Base-by-base conservation (phyloP, 2,329 filamentous ascomycete genomes). In the Fusarium sp. region DNA sequence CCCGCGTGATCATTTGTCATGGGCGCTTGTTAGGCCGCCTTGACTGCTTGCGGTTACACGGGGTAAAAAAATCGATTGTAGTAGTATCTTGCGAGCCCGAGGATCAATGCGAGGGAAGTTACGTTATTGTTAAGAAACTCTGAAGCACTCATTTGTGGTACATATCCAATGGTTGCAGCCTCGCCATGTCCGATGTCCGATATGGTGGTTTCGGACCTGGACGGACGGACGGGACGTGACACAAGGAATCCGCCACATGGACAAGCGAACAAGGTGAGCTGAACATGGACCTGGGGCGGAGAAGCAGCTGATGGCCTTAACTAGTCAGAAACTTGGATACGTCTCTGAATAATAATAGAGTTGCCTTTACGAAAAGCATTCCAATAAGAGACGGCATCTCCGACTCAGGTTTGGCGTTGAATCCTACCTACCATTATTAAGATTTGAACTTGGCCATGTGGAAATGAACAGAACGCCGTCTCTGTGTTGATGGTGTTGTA, bases 241-340 rank as follows among this genome's bases (percentile, higher is more conserved):
- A 65, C 46, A 42, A 55, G 47, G 28, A 44, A 54, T 28, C 34
- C 57, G 50, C 53, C 34, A 38, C 53, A 55, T 58, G 53, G 66
- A 46, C 67, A 70, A 56, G 56, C 57, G 53, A 62, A 46, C 67
- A 70, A 56, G 56, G 41, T 62, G 66, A 67, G 67, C 62, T 70
- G 53, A 61, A 64, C 62, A 53, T 56, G 62, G 54, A 49, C 51
- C 26, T 41, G 50, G 62, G 58, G 46, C 60, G 50, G 67, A 66
- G 62, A 52, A 38, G 65, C 67, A 66, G 62, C 58, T 50, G 41
- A 56, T 55, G n/a, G 31, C 51, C 40, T 52, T 64, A 23, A 23
- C 23, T 23, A 37, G 49, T 56, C 50, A 51, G 44, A 38, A 40
- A 56, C 31, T 62, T 46, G 54, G 31, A 46, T 47, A 34, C 38